Evolutionary conservation across 2,329 filamentous ascomycete species (phyloP).

Genomic region (Colletotrichum melonis): DNA sequence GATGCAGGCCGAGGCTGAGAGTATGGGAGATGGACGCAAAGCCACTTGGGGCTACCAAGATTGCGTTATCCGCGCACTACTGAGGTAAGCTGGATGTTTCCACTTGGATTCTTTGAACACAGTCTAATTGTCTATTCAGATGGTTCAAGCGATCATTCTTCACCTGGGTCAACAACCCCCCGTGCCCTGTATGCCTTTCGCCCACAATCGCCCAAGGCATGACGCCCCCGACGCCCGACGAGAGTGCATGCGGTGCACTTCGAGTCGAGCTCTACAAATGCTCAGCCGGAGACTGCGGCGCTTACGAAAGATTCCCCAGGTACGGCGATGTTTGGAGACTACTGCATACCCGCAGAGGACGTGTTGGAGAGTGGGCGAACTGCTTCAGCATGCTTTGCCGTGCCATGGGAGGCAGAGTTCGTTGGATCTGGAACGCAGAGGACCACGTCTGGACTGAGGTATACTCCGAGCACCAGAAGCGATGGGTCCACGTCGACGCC

Average conservation of each 20-base stretch:
- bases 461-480: constrained; percentile 91
- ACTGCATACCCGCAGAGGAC: constrained; percentile 85
- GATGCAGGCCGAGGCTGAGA: constrained; percentile 86
- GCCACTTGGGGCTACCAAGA: constrained; percentile 98
- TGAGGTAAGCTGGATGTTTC: constrained; percentile 61
- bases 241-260: constrained; percentile 87
- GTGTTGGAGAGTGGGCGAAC: constrained; percentile 96
- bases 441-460: constrained; percentile 99
- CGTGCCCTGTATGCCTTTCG: constrained; percentile 83
- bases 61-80: constrained; percentile 88
- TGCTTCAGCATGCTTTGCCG: constrained; percentile 99
- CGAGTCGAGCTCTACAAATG: constrained; percentile 93
- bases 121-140: constrained; percentile 53
- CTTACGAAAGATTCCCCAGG: constrained; percentile 89
- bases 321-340: constrained; percentile 96
- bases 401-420: constrained; percentile 87
- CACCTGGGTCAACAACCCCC: constrained; percentile 95
- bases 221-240: constrained; percentile 87
- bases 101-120: background rate
- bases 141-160: constrained; percentile 99
- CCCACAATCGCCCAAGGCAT: constrained; percentile 87
- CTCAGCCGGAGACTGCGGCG: constrained; percentile 78
- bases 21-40: constrained; percentile 82
- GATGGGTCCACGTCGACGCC: constrained; percentile 97
- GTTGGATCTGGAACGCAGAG: constrained; percentile 99